A percentile compares a stretch with the other conserved stretches of the same genome.
Conservation (phyloP, 495 filamentous ascomycete genomes). For the Paragyromitra xinjiangensis region DNA sequence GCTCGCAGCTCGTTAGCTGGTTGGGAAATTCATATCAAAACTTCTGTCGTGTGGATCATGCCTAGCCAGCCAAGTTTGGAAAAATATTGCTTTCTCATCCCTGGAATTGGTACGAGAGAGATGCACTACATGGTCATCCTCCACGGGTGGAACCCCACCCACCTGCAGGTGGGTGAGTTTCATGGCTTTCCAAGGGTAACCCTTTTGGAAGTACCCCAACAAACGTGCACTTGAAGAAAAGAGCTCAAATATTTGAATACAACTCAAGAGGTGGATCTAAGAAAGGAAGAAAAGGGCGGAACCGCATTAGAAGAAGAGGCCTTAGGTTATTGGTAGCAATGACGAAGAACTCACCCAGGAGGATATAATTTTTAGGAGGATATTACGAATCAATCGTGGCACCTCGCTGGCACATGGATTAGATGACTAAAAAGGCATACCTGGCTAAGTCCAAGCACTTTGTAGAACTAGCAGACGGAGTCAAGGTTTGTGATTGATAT, state of each 20-base stretch:
- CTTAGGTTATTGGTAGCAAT: background rate
- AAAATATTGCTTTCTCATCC: too few species aligned
- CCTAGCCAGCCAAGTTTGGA: too few species aligned
- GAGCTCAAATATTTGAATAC: background rate
- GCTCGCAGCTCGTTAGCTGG: too few species aligned
- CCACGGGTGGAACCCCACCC: too few species aligned
- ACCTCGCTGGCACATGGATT: background rate
- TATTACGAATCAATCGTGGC: background rate
- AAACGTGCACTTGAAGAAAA: background rate
- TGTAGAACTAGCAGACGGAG: background rate
- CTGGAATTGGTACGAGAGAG: too few species aligned
- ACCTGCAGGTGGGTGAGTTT: too few species aligned
- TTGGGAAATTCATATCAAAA: too few species aligned
- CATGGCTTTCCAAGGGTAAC: too few species aligned
- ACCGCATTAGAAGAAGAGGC: background rate
- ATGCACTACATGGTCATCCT: too few species aligned
- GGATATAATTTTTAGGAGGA: background rate
- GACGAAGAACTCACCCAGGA: background rate
- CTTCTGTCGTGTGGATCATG: too few species aligned
- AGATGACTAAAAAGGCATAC: background rate
- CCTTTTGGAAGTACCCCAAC: background rate
- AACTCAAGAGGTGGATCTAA: background rate
- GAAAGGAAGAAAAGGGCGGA: background rate
- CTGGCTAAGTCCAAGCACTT: background rate
- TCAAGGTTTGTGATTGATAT: background rate